phyloP scores from a whole-genome alignment of 176 grass and related monocot species.

The Ampelocalamus luodianensis region DNA sequence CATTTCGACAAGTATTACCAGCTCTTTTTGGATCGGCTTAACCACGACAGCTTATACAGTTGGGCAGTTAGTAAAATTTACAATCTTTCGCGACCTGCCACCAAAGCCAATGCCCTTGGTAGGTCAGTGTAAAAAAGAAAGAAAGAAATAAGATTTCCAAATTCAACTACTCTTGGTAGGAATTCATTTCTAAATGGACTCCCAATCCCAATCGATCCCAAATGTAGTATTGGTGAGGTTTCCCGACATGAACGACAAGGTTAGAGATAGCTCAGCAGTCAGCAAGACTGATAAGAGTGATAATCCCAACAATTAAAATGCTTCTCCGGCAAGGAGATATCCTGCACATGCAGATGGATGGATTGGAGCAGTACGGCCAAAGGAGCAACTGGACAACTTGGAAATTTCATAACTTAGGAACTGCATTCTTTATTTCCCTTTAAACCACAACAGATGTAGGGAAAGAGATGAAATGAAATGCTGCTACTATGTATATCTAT shows the following conservation, averaged over 20 bases:
- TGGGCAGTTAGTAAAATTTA: background rate
- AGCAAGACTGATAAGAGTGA: background rate
- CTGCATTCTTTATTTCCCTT: conserved; percentile 7
- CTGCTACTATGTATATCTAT: background rate
- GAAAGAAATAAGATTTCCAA: background rate
- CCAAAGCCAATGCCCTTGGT: background rate
- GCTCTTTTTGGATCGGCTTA: too few species aligned
- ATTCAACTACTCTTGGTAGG: background rate
- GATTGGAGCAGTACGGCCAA: background rate
- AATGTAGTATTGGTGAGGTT: background rate
- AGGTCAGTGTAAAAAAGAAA: background rate
- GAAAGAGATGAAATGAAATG: background rate
- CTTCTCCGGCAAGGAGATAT: background rate
- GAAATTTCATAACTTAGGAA: background rate
- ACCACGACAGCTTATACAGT: too few species aligned
- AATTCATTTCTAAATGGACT: background rate
- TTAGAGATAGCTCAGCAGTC: background rate
- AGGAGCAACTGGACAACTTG: conserved; percentile 6
- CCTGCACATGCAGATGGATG: conserved; percentile 29
- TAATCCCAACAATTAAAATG: background rate
- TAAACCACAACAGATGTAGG: background rate
- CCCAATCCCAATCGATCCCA: background rate
- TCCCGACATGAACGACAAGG: background rate
- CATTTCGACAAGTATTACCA: too few species aligned
- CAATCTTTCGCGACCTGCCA: background rate